A percentile compares a stretch with the other conserved stretches of the same genome.
These are phyloP conservation scores for Mycogone perniciosa DNA, from an alignment of 2,329 filamentous ascomycete species.

Conservation along the genomic window DNA sequence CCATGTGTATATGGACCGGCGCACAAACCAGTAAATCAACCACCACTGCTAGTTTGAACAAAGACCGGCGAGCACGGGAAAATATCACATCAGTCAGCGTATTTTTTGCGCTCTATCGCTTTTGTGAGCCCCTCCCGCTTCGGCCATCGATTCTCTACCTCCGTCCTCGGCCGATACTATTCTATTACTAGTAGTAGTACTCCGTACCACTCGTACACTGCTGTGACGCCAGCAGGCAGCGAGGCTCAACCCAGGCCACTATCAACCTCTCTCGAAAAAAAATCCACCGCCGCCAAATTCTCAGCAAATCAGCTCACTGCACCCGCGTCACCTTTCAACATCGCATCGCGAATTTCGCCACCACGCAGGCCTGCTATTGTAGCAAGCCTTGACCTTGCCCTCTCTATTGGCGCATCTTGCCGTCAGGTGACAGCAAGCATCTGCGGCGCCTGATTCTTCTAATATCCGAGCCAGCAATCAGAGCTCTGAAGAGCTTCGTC, in stretches of 20 bases:
- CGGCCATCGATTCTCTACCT: not conserved
- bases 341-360: conserved; percentile 31
- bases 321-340: conserved; percentile 27
- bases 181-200: too few relatives aligned
- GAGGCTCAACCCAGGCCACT: not conserved
- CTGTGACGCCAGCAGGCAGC: not conserved
- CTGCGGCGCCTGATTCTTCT: conserved; percentile 28
- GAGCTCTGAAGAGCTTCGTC: conserved; percentile 16
- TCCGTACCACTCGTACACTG: not conserved
- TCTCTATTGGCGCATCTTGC: conserved; percentile 39
- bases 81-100: too few relatives aligned
- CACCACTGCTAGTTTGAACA: too few relatives aligned
- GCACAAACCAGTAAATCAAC: too few relatives aligned
- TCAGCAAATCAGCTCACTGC: conserved; percentile 48
- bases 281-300: conserved; percentile 22
- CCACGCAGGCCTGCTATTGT: conserved; percentile 47
- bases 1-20: too few relatives aligned
- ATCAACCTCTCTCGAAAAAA: conserved; percentile 17
- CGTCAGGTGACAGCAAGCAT: conserved; percentile 46
- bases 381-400: conserved; percentile 34
- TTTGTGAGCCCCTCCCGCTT: not conserved
- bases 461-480: conserved; percentile 22
- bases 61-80: too few relatives aligned
- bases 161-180: not conserved
- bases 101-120: too few relatives aligned